Evolutionary conservation across 768 basidiomycete species (phyloP), one percentile per base, ranked within the genome.

Genomic region (Trametopsis cervina): DNA sequence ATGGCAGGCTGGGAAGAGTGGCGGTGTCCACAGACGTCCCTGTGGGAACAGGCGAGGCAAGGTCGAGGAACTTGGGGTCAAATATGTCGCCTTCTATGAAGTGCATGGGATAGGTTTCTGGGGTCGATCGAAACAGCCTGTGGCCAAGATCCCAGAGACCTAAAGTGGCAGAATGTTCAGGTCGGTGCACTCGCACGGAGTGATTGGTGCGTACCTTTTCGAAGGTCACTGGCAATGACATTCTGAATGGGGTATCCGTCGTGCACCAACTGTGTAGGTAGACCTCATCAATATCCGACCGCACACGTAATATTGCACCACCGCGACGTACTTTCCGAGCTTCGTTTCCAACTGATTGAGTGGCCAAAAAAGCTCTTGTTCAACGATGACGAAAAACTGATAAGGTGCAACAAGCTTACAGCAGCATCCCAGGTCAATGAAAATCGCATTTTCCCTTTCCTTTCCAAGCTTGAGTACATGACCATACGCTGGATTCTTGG

Each of bases 71-170:
- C 4, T 52, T 47, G 11, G 71, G 61, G 51, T 80, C 69, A 44
- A 84, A 73, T 0, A 60, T 67, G 48, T 85, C 72, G 2, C 81
- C 83, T 12, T 66, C 60, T 15, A 84, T 50, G 56, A 84, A 83
- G 0, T 65, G 59, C 0, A 69, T 75, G 6, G 78, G 75, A 59
- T 77, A 83, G 0, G 74, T 69, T 29, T 71, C 63, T 0, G 72
- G 70, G 0, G 67, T 76, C 2, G 75, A 70, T 40, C 60, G 68
- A 62, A 82, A 85, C 20, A 84, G 67, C 38, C 74, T 66, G 53
- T 83, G 80, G 2, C 82, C 81, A 7, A 72, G 66, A 9, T 76
- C 67, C 80, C 80, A 83, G 48, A 79, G 76, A 10, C 65, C 81
- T 81, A 46, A 6, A 36, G 12, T 12, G 11, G 40, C 26, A n/a